These are phyloP conservation scores for Fusarium acutatum DNA, from an alignment of 2,329 filamentous ascomycete genomes.

Conservation along the genomic window DNA sequence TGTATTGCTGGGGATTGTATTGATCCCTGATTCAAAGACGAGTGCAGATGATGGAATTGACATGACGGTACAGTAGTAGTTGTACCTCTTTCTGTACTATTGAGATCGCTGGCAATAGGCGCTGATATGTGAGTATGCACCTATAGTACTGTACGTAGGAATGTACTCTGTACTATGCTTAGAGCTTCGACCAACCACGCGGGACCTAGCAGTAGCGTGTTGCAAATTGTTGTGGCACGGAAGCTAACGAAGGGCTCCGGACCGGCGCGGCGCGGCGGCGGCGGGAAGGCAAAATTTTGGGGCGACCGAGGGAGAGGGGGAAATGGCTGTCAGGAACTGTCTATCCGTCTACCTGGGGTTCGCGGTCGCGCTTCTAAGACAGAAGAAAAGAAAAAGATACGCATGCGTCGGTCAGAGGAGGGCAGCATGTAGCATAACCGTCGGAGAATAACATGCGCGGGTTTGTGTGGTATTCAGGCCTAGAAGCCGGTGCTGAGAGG, in stretches of 20 bases:
- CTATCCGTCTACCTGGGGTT: slow-evolving; percentile 19
- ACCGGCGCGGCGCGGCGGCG: slow-evolving; percentile 38
- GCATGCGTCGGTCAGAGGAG: slow-evolving; percentile 25
- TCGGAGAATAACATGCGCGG: slow-evolving; percentile 27
- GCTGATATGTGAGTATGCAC: slow-evolving; percentile 12
- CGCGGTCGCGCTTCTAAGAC: slow-evolving; percentile 31
- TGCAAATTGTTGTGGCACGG: slow-evolving; percentile 37
- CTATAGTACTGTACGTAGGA: slow-evolving; percentile 8
- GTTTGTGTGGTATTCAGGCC: slow-evolving; percentile 29
- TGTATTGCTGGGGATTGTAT: slow-evolving; percentile 18
- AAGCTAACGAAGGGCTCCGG: slow-evolving; percentile 37
- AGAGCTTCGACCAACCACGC: slow-evolving; percentile 37
- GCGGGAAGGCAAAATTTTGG: slow-evolving; percentile 34
- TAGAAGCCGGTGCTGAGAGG: slow-evolving; percentile 22
- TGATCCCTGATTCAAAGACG: slow-evolving; percentile 45
- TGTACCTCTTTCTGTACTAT: slow-evolving; percentile 19
- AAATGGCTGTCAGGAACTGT: slow-evolving; percentile 7
- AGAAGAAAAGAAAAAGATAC: slow-evolving; percentile 39
- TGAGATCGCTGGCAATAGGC: slow-evolving; percentile 27
- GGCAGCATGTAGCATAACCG: slow-evolving; percentile 34
- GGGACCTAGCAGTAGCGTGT: slow-evolving; percentile 38
- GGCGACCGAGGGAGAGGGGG: slow-evolving; percentile 22
- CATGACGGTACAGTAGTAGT: slow-evolving; percentile 28
- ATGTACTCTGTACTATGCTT: slow-evolving; percentile 26
- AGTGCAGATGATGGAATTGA: slow-evolving; percentile 41